Base-by-base conservation (phyloP, 163 green algal genomes). In the Chlamydomonas reinhardtii region DNA sequence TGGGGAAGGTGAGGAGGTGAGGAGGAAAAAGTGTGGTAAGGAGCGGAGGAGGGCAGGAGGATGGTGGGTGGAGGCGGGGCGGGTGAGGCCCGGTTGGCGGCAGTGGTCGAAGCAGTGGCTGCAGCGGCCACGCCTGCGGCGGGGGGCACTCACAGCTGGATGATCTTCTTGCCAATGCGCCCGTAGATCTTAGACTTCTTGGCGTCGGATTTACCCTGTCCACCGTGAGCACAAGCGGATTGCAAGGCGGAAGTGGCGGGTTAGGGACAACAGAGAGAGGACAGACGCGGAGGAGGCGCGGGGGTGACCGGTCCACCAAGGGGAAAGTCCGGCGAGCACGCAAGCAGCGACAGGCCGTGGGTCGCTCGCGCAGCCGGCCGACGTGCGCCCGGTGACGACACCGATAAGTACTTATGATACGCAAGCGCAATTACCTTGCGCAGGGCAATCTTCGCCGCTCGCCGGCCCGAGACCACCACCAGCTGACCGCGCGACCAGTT, bases 151-250 rank as follows among this genome's bases (percentile, higher is more conserved):
- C 80, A 93, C 90, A 92, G 69, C 69, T 91, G 88, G 29, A 94
- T 87, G 71, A 95, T 92, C 76, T 93, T 91, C 88, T 97, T 97
- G 68, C 94, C 94, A 29, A 95, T 92, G 25, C 84, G 89, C 54
- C 94, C 96, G 83, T 97, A 98, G 31, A 98, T 88, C 90, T 99
- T 99, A 37, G 94, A 83, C 84, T 96, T 97, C 69, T 93, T 93
- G 9, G 91, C 92, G 74, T 96, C 94, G 62, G 91, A 88, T 70
- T 94, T 94, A 69, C 90, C 92, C 89, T 96, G 90, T 64, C 27
- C 65, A 31, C 39, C 39, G 39, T 8, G 39, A 48, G 39, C 39
- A 48, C n/a, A n/a, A n/a, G n/a, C n/a, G n/a, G n/a, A n/a, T n/a
- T n/a, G n/a, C n/a, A n/a, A n/a, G n/a, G n/a, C n/a, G n/a, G n/a